Base-by-base conservation (phyloP, 1,284 basidiomycete species). In the Ceraceosorus guamensis region DNA sequence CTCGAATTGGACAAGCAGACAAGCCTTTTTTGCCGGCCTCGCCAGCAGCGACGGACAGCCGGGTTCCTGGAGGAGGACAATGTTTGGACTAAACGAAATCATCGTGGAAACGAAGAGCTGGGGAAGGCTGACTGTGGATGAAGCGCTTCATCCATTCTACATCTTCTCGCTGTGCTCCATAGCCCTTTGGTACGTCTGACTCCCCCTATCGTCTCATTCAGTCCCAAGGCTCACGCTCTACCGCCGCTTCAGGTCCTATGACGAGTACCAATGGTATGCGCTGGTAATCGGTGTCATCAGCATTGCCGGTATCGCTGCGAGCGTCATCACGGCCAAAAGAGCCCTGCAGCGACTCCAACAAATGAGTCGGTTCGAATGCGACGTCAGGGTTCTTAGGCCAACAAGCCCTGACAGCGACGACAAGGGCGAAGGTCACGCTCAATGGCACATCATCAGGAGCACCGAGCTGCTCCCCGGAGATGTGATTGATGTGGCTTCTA, bases 121-220 rank as follows among this genome's bases (percentile, higher is more conserved):
- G 11, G 14, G 47, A n/a, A 43, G 54, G 16, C 56, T 68, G 48
- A 52, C 61, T 47, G 18, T 67, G 46, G 57, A 62, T 14, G 66
- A 68, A 31, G 65, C 57, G 3, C 59, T 65, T 8, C 64, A 68
- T 24, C 66, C 66, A 6, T 67, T 68, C 52, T 68, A 68, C 55
- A 61, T 67, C 46, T 67, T 68, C 49, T 55, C 59, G 54, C 53
- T 67, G 39, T 59, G 56, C 48, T 59, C 62, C 11, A 64, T 67
- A 53, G 50, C 59, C 5, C 50, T 68, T 4, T 68, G 66, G 66
- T 31, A 14, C 16, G n/a, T n/a, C n/a, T n/a, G 8, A 8, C 39
- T 41, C n/a, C n/a, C n/a, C n/a, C n/a, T n/a, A n/a, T n/a, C n/a
- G n/a, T n/a, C n/a, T n/a, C n/a, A n/a, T n/a, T n/a, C n/a, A n/a